Evolutionary conservation across 805 yeast species (phyloP), one percentile per base, ranked within the genome.

Genomic region (Cyberlindnera subsufficiens): DNA sequence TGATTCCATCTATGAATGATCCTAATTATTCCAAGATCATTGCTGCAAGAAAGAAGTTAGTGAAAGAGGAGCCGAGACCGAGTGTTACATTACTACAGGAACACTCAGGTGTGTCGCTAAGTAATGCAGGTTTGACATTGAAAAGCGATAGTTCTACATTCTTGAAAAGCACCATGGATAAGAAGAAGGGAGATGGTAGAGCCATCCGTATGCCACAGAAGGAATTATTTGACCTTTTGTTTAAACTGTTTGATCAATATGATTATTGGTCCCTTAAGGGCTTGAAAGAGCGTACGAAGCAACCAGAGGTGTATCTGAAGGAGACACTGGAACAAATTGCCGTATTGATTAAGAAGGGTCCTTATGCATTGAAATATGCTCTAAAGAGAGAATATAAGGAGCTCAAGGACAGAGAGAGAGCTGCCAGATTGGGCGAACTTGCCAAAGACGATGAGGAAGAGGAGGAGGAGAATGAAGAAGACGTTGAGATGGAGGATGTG

Each of bases 261-360:
- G 97, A 91, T 60, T 93, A 90, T 64, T 93, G 99, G 99, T 81
- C 93, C 10, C 74, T 93, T 73, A 89, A 89, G 65, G 96, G 96
- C 32, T 71, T 93, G 48, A 84, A 88, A 58, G 99, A 93, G 61
- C 77, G 96, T 53, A 89, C 97, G 3, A 82, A 83, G 56, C 99
- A 93, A 69, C 99, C 99, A 2, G 99, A 93, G 61, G 82, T 82
- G 17, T 95, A 86, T 61, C 70, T 93, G 50, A 88, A 90, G 59
- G 96, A 90, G 60, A 86, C 93, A 44, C 69, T 93, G 38, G 99
- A 91, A 47, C 78, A 84, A 38, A 87, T 93, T 57, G 98, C 98
- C 1, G 75, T 78, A 29, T 73, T 93, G 58, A 90, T 86, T 55
- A 89, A 91, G 61, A 88, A 88, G 60, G 99, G 99, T 14, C 96